Evolutionary conservation across 306 rosid genomes (phyloP).

Genomic region (Sechiopsis laciniata): DNA sequence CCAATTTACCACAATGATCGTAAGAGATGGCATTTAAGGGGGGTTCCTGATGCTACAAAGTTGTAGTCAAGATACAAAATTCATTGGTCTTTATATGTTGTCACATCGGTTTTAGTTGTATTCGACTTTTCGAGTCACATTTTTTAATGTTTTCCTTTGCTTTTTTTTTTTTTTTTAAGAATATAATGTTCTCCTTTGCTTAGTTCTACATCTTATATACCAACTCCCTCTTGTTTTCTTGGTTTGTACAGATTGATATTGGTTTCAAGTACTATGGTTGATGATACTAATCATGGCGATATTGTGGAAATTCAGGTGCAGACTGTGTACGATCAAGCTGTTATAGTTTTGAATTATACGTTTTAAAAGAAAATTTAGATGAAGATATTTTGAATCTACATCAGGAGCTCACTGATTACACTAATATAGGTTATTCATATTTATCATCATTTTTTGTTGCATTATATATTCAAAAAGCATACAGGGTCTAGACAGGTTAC

Average conservation of each 20-base stretch:
- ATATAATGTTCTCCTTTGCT: neutral
- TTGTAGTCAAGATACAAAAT: too few relatives aligned
- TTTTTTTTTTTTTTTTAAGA: too few relatives aligned
- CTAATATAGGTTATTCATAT: conserved; percentile 2
- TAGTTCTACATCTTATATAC: conserved; percentile 4
- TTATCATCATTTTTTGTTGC: neutral
- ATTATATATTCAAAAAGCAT: neutral
- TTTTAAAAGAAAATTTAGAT: neutral
- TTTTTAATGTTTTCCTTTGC: neutral
- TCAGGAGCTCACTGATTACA: conserved; percentile 13
- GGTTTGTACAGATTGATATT: conserved; percentile 7
- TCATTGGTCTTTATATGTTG: too few relatives aligned
- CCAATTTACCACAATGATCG: neutral
- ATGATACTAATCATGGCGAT: too few relatives aligned
- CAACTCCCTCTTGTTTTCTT: neutral
- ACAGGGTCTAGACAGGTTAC: conserved; percentile 1
- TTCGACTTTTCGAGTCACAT: neutral
- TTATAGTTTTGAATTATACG: neutral
- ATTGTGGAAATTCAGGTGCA: neutral
- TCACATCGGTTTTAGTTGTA: too few relatives aligned
- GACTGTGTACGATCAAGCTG: neutral
- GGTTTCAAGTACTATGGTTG: conserved; percentile 9
- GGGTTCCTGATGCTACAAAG: too few relatives aligned
- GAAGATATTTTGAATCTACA: neutral
- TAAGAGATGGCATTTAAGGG: too few relatives aligned